phyloP scores from a whole-genome alignment of 2,329 filamentous ascomycete species.

The Cercospora citrullina region DNA sequence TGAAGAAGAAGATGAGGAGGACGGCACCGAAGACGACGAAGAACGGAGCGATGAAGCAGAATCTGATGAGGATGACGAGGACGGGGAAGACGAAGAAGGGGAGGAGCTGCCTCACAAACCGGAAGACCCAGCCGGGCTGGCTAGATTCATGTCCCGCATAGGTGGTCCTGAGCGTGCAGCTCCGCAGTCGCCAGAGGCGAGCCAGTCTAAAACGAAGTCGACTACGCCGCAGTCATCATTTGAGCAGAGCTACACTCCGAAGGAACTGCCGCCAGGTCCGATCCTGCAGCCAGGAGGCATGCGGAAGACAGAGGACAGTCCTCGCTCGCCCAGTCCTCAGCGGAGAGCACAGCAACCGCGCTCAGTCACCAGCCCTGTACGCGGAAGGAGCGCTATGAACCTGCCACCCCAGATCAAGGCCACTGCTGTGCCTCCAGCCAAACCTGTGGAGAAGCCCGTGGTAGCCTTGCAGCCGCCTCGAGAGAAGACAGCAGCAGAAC shows the following conservation, averaged over 20 bases:
- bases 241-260: constrained; percentile 39
- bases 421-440: constrained; percentile 36
- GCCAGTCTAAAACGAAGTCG: constrained; percentile 30
- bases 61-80: constrained; percentile 38
- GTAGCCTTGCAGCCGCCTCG: constrained; percentile 38
- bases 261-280: constrained; percentile 48
- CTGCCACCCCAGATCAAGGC: constrained; percentile 35
- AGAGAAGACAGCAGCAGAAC: constrained; percentile 46
- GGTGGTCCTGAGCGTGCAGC: constrained; percentile 2
- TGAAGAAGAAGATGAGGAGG: constrained; percentile 35
- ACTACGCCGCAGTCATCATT: constrained; percentile 26
- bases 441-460: constrained; percentile 35
- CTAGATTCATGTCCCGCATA: constrained; percentile 31
- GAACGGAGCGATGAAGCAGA: constrained; percentile 32
- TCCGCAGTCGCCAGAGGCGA: constrained; percentile 18
- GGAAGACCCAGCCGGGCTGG: constrained; percentile 27
- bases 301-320: constrained; percentile 45
- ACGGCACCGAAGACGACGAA: constrained; percentile 36
- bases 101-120: constrained; percentile 45
- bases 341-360: constrained; percentile 48
- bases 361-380: constrained; percentile 51
- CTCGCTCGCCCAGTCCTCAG: constrained; percentile 69
- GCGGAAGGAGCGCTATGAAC: constrained; percentile 14
- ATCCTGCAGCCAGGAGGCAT: constrained; percentile 54
- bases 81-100: constrained; percentile 45